These are phyloP conservation scores for Cardamine chenopodiifolia DNA, from an alignment of 345 rosid species.

Conservation along the genomic window DNA sequence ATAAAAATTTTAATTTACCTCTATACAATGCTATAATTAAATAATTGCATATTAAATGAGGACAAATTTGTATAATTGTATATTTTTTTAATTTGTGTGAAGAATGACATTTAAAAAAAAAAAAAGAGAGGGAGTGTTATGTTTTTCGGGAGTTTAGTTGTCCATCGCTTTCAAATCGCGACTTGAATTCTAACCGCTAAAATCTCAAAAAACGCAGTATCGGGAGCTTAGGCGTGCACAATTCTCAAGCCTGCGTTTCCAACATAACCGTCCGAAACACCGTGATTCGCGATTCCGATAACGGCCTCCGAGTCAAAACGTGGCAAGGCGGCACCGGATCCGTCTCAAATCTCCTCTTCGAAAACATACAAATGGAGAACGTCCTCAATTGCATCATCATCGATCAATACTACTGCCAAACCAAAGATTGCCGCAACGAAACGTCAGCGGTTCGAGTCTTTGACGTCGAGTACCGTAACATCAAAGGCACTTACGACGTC, in stretches of 20 bases:
- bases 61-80: no score
- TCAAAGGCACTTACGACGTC: conserved; percentile 89
- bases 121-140: no score
- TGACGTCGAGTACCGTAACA: conserved; percentile 67
- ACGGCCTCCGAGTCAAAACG: conserved; percentile 88
- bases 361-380: conserved; percentile 92
- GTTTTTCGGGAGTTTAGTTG: no score
- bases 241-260: conserved; percentile 90
- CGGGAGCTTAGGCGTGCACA: conserved; percentile 93
- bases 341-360: conserved; percentile 65
- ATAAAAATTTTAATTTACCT: no score
- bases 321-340: conserved; percentile 96
- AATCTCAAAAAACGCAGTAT: conserved; percentile 54
- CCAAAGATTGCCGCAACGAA: conserved; percentile 70
- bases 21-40: no score
- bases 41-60: no score
- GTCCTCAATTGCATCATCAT: conserved; percentile 86
- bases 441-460: conserved; percentile 83
- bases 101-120: no score
- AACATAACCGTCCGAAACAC: conserved; percentile 79
- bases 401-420: conserved; percentile 83
- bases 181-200: conserved; percentile 13
- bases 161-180: not conserved
- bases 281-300: conserved; percentile 77
- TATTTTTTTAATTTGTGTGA: no score